Evolutionary conservation across 768 basidiomycete species (phyloP), one percentile per base, ranked within the genome.

Genomic region (Mycena rosella): DNA sequence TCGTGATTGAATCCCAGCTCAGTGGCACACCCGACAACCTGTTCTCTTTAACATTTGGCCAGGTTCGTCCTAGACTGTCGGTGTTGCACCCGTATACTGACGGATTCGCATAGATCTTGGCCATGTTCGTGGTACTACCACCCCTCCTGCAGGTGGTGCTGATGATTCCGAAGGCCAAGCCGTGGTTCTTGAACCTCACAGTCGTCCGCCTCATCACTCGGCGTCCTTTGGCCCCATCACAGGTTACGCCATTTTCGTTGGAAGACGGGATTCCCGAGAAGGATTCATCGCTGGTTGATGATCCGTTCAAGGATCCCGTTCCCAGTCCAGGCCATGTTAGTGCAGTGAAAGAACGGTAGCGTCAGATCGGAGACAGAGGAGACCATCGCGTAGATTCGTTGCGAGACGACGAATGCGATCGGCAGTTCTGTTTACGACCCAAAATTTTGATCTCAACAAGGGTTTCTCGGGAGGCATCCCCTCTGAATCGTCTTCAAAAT

Each of bases 91-190:
- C 10, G 22, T n/a, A 32, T 26, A 8, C 3, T 27, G 1, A 62
- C 22, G 2, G 5, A 13, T 6, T 13, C 32, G 14, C 24, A 9
- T 18, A 65, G 63, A 44, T 65, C 17, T 29, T 65, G 13, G 63
- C 63, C 4, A n/a, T 65, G 10, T 65, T 65, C 18, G 56, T 65
- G 15, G 22, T 65, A n/a, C 56, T 65, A 1, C 63, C 63, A 22
- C 63, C 63, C 3, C 63, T 65, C 0, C 24, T 32, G 26, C 56
- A 65, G 30, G 63, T 58, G 9, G 13, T 65, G 8, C 49, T 30
- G 17, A 57, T 65, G 36, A 40, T 30, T 2, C 63, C 63, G 20
- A 22, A 0, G 2, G 47, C 48, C 13, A 17, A 30, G 11, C 13
- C 18, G 11, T 65, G 63, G 63, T 49, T 58, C 38, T 42, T 57